These are phyloP conservation scores for Prunus yedoensis DNA, from an alignment of 331 rosid species.

Conservation along the genomic window DNA sequence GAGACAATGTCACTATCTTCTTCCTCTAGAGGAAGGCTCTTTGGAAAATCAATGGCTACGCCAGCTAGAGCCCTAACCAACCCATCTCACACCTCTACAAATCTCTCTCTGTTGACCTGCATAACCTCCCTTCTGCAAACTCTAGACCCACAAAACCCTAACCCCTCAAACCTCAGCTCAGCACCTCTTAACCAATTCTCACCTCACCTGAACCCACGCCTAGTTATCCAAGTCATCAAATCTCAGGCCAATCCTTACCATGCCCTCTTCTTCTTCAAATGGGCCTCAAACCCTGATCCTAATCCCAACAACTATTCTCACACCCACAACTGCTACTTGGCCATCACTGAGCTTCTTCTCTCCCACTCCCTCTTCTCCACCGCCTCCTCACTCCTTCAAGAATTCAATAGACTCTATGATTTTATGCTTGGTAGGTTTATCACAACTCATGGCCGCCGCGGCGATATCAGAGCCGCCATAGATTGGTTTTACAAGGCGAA, in stretches of 20 bases:
- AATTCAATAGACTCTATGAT: conserved; percentile 31
- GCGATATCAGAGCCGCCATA: conserved; percentile 45
- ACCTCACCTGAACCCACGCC: conserved; percentile 24
- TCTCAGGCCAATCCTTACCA: conserved; percentile 27
- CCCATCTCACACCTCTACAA: conserved; percentile 11
- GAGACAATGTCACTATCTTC: background rate
- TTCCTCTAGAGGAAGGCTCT: background rate
- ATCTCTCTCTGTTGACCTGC: conserved; percentile 22
- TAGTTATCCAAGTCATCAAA: conserved; percentile 26
- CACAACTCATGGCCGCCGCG: conserved; percentile 36
- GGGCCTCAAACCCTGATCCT: conserved; percentile 32
- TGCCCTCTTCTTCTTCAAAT: conserved; percentile 33
- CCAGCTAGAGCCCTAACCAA: conserved; percentile 11
- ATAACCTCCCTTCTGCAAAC: conserved; percentile 40
- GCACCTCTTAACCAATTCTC: conserved; percentile 36
- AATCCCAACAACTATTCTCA: conserved; percentile 28
- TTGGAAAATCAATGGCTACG: conserved; percentile 18
- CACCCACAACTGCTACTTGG: conserved; percentile 20
- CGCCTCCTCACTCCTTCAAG: conserved; percentile 41
- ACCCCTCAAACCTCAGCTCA: conserved; percentile 17
- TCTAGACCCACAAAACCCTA: conserved; percentile 31
- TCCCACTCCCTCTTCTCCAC: conserved; percentile 55
- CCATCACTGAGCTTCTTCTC: conserved; percentile 36
- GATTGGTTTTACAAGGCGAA: conserved; percentile 52
- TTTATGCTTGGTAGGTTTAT: conserved; percentile 37